A percentile compares a stretch with the other conserved stretches of the same genome.
phyloP scores from a whole-genome alignment of 176 grass and related monocot species.

The Panicum miliaceum region DNA sequence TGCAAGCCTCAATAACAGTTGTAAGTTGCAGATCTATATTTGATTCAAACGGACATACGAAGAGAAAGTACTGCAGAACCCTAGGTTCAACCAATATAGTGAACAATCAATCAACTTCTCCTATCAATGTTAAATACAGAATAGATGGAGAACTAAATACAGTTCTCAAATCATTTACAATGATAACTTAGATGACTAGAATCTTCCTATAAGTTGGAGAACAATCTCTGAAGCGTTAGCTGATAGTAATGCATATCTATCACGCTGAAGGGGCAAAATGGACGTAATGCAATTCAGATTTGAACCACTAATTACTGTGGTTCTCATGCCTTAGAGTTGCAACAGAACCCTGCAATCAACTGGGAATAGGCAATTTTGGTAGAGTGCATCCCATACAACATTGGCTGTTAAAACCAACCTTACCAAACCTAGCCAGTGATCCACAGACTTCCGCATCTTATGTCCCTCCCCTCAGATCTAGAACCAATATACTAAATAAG shows the following conservation, averaged over 20 bases:
- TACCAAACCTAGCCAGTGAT: slow-evolving; percentile 36
- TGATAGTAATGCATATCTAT: neutral
- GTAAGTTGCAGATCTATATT: neutral
- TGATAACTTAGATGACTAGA: neutral
- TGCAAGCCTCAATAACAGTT: neutral
- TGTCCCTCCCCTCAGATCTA: slow-evolving; percentile 44
- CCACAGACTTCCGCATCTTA: slow-evolving; percentile 33
- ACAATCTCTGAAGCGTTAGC: slow-evolving; percentile 1
- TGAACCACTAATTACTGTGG: slow-evolving; percentile 6
- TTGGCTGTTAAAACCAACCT: slow-evolving; percentile 46
- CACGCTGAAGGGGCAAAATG: slow-evolving; percentile 4
- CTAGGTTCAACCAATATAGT: neutral
- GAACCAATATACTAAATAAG: slow-evolving; percentile 48
- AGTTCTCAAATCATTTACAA: slow-evolving; percentile 21
- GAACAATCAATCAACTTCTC: slow-evolving; percentile 13
- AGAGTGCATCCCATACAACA: slow-evolving; percentile 24
- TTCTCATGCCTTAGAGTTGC: neutral
- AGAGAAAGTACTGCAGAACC: neutral
- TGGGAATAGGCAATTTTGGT: neutral
- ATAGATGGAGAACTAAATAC: neutral
- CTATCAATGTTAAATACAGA: slow-evolving; percentile 6
- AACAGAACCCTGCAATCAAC: slow-evolving; percentile 6
- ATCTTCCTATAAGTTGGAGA: slow-evolving; percentile 2
- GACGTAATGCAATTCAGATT: neutral
- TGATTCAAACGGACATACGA: neutral